A percentile compares a stretch with the other conserved stretches of the same genome.
Conservation (phyloP, 1,284 basidiomycete genomes). For the Takashimella tepidaria region DNA sequence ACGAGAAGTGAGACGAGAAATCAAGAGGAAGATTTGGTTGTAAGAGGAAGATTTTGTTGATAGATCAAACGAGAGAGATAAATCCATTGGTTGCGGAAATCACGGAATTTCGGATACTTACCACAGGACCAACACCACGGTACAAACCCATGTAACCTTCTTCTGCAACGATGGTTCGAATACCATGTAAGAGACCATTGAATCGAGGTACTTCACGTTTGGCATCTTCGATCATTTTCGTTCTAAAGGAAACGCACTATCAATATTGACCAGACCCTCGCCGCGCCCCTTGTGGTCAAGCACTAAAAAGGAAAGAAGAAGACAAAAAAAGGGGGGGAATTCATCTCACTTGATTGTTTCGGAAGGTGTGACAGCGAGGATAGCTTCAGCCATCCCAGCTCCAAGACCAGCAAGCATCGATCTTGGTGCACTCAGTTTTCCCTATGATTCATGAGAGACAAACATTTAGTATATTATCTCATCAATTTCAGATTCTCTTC, state of each 20-base stretch:
- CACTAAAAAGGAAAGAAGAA: neutral
- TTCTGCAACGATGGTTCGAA: constrained; percentile 70
- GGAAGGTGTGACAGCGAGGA: constrained; percentile 92
- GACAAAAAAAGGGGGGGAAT: neutral
- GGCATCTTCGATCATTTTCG: constrained; percentile 95
- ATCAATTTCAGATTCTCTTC: too few relatives aligned
- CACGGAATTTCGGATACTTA: too few relatives aligned
- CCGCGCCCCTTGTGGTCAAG: neutral
- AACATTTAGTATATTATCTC: too few relatives aligned
- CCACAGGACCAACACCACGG: constrained; percentile 88
- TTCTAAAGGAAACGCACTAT: constrained; percentile 54
- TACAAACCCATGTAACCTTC: constrained; percentile 80
- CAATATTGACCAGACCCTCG: neutral
- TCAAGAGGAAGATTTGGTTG: too few relatives aligned
- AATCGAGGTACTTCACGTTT: constrained; percentile 79
- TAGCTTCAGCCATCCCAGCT: constrained; percentile 89
- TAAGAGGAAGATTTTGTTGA: too few relatives aligned
- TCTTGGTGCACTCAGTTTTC: constrained; percentile 77
- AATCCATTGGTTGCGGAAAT: too few relatives aligned
- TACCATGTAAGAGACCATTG: constrained; percentile 83
- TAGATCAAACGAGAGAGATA: too few relatives aligned
- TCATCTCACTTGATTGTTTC: constrained; percentile 89
- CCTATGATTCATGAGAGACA: constrained; percentile 53
- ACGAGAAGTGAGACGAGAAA: too few relatives aligned
- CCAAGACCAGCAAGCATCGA: constrained; percentile 86